A percentile compares a stretch with the other conserved stretches of the same genome.
phyloP scores from a whole-genome alignment of 129 eudicot species.

The Pulicaria dysenterica region DNA sequence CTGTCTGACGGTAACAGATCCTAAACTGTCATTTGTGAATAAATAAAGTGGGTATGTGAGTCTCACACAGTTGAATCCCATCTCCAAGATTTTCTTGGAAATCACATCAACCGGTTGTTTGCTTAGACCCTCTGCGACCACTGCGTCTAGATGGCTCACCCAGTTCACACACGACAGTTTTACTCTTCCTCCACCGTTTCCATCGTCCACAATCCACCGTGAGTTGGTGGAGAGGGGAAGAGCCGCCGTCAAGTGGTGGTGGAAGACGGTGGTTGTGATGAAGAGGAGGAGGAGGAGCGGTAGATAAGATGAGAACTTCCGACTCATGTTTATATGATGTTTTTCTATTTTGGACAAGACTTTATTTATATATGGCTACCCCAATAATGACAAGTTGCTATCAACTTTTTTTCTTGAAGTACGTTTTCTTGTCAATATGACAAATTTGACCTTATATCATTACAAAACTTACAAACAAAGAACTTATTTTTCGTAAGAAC shows the following conservation, averaged over 20 bases:
- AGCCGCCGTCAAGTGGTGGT: constrained; percentile 27
- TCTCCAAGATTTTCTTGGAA: constrained; percentile 43
- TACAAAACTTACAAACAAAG: too few relatives aligned
- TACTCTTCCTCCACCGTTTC: constrained; percentile 56
- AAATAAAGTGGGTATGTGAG: constrained; percentile 82
- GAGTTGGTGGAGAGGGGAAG: constrained; percentile 73
- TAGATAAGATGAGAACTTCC: constrained; percentile 12
- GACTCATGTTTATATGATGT: constrained; percentile 9
- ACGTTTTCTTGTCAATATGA: neutral
- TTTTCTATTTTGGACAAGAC: neutral
- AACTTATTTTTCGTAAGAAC: too few relatives aligned
- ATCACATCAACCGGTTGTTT: constrained; percentile 76
- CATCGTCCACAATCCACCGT: constrained; percentile 77
- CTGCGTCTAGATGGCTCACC: constrained; percentile 73
- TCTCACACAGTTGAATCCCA: constrained; percentile 91
- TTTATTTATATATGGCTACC: neutral
- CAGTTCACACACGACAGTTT: constrained; percentile 89
- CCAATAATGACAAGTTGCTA: neutral
- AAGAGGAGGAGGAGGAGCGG: constrained; percentile 25
- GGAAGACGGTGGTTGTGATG: neutral
- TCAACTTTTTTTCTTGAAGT: constrained; percentile 1
- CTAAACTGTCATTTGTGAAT: constrained; percentile 59
- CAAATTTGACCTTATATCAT: neutral
- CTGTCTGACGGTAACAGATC: constrained; percentile 58
- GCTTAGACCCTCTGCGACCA: constrained; percentile 93